Base-by-base conservation (phyloP, 345 rosid genomes). In the Eutrema heterophyllum region DNA sequence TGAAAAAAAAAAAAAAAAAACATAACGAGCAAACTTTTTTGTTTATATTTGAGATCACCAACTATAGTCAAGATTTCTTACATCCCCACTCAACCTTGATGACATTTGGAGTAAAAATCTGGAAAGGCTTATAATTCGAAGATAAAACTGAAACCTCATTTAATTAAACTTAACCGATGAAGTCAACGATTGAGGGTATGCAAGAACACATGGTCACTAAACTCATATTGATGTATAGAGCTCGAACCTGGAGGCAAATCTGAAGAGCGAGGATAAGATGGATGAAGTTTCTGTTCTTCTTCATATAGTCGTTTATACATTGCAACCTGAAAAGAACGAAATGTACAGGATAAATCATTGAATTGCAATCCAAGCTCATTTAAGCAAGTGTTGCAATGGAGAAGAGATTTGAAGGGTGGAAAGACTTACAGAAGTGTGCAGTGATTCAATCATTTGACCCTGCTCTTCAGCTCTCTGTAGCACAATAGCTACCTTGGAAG, bases 401-500 rank as follows among this genome's bases (percentile, higher is more conserved):
- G 59, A 59, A 35, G 26, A 52, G 60, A 60, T 30, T 24, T 54
- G 38, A 51, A 71, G 48, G 72, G 32, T 63, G 45, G 73, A 72
- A 55, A 79, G 55, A 44, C 85, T 82, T 79, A 94, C 98, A 67
- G 98, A 89, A 70, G 91, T 38, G 79, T 91, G 97, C 67, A 94
- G 84, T 9, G 97, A 91, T 84, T 91, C 97, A 56, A 92, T 94
- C 97, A 94, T 91, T 44, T 64, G 84, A 35, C 83, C 85, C 84
- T 91, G 98, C 80, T 94, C 97, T 80, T 94, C 98, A 30, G 97
- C 96, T 80, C 97, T 87, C 68, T 85, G 82, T 45, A 94, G 68
- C 68, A 92, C 97, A 6, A 82, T 88, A 26, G 92, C 81, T 70
- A 94, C 98, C 83, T 87, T 94, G 48, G 86, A 80, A 48, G 93